phyloP scores from a whole-genome alignment of 2,329 filamentous ascomycete species.

The Stachybotrys elegans region DNA sequence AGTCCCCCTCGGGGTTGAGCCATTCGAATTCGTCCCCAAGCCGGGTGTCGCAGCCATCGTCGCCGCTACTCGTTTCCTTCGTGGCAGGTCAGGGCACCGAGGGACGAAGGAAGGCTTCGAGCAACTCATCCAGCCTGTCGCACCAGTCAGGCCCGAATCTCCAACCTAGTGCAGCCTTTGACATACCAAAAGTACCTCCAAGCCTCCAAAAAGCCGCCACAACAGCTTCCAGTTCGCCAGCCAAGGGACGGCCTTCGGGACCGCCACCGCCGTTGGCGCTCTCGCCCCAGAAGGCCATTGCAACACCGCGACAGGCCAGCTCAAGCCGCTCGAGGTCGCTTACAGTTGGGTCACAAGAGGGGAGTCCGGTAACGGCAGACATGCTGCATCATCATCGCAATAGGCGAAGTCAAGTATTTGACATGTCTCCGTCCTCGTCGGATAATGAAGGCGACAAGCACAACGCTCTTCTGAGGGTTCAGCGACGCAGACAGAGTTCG shows the following conservation, averaged over 20 bases:
- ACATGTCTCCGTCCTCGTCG: constrained; percentile 94
- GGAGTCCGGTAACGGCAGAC: constrained; percentile 66
- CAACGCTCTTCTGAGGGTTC: constrained; percentile 84
- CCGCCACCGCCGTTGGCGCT: constrained; percentile 45
- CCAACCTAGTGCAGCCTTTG: constrained; percentile 66
- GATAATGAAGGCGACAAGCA: constrained; percentile 94
- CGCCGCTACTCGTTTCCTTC: constrained; percentile 90
- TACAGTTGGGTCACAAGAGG: constrained; percentile 91
- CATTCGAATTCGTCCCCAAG: constrained; percentile 84
- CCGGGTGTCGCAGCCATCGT: constrained; percentile 64
- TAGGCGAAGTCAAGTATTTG: constrained; percentile 87
- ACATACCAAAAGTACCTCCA: constrained; percentile 60
- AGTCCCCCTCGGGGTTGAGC: constrained; percentile 76
- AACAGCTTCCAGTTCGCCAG: constrained; percentile 48
- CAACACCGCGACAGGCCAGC: constrained; percentile 57
- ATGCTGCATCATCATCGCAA: constrained; percentile 78
- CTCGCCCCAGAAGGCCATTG: constrained; percentile 59
- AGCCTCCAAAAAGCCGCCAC: constrained; percentile 57
- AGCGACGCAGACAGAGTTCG: constrained; percentile 92
- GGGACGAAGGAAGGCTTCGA: constrained; percentile 81
- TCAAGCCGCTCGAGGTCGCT: constrained; percentile 74
- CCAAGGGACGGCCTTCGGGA: constrained; percentile 49
- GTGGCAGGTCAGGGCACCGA: constrained; percentile 79
- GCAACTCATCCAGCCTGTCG: constrained; percentile 77
- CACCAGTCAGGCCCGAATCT: constrained; percentile 64